These are phyloP conservation scores for Crepidotus variabilis DNA, from an alignment of 768 basidiomycete genomes.

Conservation along the genomic window DNA sequence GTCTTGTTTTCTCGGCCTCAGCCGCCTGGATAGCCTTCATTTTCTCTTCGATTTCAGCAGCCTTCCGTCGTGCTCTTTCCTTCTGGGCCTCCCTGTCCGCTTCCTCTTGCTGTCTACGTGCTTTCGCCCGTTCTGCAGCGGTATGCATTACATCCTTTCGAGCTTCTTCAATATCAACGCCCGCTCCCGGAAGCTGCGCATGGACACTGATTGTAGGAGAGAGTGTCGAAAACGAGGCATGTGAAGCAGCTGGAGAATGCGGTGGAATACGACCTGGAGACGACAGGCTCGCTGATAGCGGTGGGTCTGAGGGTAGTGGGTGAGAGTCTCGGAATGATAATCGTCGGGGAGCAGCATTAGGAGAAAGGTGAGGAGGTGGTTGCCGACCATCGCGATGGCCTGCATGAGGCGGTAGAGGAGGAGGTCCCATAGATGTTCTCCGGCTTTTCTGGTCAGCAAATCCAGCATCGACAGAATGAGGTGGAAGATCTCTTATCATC, in stretches of 20 bases:
- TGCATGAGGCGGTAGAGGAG: slow-evolving; percentile 40
- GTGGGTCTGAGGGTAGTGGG: slow-evolving; percentile 27
- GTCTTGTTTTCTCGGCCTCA: slow-evolving; percentile 31
- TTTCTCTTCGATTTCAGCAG: slow-evolving; percentile 67
- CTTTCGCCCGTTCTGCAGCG: slow-evolving; percentile 80
- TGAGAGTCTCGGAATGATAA: slow-evolving; percentile 43
- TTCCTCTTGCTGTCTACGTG: slow-evolving; percentile 79
- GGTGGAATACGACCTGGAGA: slow-evolving; percentile 28
- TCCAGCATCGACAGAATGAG: slow-evolving; percentile 23
- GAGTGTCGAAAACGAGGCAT: slow-evolving; percentile 30
- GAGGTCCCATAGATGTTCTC: slow-evolving; percentile 50
- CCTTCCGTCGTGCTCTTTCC: slow-evolving; percentile 79
- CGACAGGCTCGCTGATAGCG: slow-evolving; percentile 25
- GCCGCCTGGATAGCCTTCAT: slow-evolving; percentile 37
- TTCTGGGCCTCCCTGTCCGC: slow-evolving; percentile 75
- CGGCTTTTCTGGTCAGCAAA: slow-evolving; percentile 36
- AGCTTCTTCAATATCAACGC: slow-evolving; percentile 57
- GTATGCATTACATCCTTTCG: slow-evolving; percentile 78
- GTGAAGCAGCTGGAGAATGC: slow-evolving; percentile 42
- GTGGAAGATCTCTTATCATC: slow-evolving; percentile 26
- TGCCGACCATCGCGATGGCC: slow-evolving; percentile 41
- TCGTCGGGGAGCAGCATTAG: slow-evolving; percentile 27
- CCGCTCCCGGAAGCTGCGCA: slow-evolving; percentile 27
- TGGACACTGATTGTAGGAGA: slow-evolving; percentile 32
- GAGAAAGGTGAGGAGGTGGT: slow-evolving; percentile 53